Base-by-base conservation (phyloP, 75 land plant species). In the Picea glauca region DNA sequence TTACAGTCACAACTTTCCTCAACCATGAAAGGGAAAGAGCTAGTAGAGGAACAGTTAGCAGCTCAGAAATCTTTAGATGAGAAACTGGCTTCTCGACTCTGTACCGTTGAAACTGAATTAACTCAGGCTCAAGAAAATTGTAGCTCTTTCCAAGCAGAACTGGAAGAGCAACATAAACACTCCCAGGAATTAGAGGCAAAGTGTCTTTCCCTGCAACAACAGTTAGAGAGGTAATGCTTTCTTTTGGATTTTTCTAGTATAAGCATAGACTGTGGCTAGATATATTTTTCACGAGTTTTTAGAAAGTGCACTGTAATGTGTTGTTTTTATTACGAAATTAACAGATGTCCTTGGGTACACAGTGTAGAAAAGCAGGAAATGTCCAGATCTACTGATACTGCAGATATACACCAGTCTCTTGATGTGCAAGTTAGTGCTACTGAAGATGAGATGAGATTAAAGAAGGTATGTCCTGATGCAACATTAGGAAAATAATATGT, bases 131-230 rank as follows among this genome's bases (percentile, higher is more conserved):
- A 85, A 56, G 87, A 91, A 59, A 92, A 90, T 72, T 78, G 84
- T 17, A 78, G 85, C 3, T 83, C 91, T 33, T 66, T 91, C 67
- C 91, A 94, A 83, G 87, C 78, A n/a, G 88, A 92, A 68, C 63
- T 92, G 32, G 90, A 94, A 72, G 87, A 93, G 17, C 87, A 87
- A 76, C 81, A 74, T 60, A 81, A 80, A 78, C 80, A 81, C 58
- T 84, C 83, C 65, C 80, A 89, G 35, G 91, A 90, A 67, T 56
- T 90, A 60, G 93, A 90, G 50, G 87, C 88, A 61, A 89, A 86
- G 54, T 89, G 87, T 77, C 90, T 86, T 62, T 90, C 91, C 46
- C 81, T 92, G 43, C 92, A 88, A 84, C 85, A 80, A 58, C 88
- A 89, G 73, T 68, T 91, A 50, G 90, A 92, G 74, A 86, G 94